phyloP scores from a whole-genome alignment of 352 stramenopile genomes.

The Salisapilia sapeloensis region DNA sequence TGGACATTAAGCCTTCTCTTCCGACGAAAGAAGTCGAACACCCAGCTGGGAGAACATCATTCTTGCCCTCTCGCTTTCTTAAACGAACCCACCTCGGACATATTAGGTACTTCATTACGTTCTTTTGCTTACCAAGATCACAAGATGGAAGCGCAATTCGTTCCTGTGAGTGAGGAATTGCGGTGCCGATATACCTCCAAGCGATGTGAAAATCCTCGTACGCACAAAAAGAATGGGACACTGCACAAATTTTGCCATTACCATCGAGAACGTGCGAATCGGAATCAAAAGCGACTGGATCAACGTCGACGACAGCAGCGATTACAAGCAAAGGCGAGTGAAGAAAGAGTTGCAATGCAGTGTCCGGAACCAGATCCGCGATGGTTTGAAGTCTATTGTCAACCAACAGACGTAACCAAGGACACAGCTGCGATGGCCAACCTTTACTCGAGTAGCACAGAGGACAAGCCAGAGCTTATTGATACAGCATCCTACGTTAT shows the following conservation, averaged over 20 bases:
- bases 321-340: too few species aligned
- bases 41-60: too few species aligned
- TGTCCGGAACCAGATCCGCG: too few species aligned
- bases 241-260: slow-evolving; percentile 59
- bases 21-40: too few species aligned
- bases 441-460: too few species aligned
- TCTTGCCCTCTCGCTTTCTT: slow-evolving; percentile 9
- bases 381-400: too few species aligned
- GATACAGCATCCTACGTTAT: too few species aligned
- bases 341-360: too few species aligned
- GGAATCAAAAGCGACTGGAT: slow-evolving; percentile 54
- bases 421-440: too few species aligned
- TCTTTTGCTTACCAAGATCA: slow-evolving; percentile 6
- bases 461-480: too few species aligned
- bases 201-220: slow-evolving; percentile 31
- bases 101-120: slow-evolving; percentile 5
- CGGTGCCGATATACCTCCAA: slow-evolving; percentile 66
- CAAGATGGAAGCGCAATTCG: slow-evolving; percentile 3
- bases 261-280: slow-evolving; percentile 54
- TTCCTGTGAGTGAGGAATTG: slow-evolving; percentile 15
- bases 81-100: slow-evolving; percentile 3
- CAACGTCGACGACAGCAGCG: slow-evolving; percentile 29
- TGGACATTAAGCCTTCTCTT: slow-evolving; percentile 7
- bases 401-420: too few species aligned
- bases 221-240: slow-evolving; percentile 43